Conservation (phyloP, 768 basidiomycete species). For the Panaeolus cyanescens region DNA sequence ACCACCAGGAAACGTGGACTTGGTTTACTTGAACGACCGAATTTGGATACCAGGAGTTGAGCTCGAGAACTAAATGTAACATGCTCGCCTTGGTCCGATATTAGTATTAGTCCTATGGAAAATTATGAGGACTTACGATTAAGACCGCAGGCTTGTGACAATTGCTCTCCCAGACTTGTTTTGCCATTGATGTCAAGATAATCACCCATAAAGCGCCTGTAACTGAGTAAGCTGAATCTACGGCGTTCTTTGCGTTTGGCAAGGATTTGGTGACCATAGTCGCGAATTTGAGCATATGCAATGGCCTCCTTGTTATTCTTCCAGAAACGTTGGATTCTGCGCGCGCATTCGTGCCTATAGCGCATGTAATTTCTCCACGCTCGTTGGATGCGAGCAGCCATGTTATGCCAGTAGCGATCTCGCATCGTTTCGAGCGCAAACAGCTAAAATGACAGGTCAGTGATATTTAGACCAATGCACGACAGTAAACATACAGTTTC, state of each 20-base stretch:
- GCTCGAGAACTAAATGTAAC: conserved; percentile 84
- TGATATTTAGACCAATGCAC: background rate
- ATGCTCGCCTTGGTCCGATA: conserved; percentile 56
- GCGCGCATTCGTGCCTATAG: conserved; percentile 93
- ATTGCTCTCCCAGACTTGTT: conserved; percentile 73
- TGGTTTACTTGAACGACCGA: conserved; percentile 85
- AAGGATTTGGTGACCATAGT: conserved; percentile 92
- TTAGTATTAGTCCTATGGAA: background rate
- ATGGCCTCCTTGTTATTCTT: conserved; percentile 95
- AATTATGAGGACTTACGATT: conserved; percentile 51
- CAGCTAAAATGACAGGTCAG: conserved; percentile 53
- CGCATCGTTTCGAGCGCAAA: conserved; percentile 99
- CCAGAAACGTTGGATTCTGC: conserved; percentile 97
- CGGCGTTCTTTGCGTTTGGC: conserved; percentile 92
- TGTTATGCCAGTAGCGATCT: conserved; percentile 99
- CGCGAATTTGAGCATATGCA: conserved; percentile 87
- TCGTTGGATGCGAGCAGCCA: conserved; percentile 96
- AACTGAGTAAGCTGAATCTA: conserved; percentile 90
- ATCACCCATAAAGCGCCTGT: conserved; percentile 94
- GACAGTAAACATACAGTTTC: conserved; percentile 71
- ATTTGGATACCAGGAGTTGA: conserved; percentile 83
- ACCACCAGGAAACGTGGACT: conserved; percentile 89
- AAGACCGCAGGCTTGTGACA: conserved; percentile 72
- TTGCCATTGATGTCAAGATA: conserved; percentile 90
- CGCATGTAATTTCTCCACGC: conserved; percentile 96